A percentile compares a stretch with the other conserved stretches of the same genome.
Evolutionary conservation across 2,329 filamentous ascomycete species (phyloP).

Genomic region (Ophiostoma novo-ulmi): DNA sequence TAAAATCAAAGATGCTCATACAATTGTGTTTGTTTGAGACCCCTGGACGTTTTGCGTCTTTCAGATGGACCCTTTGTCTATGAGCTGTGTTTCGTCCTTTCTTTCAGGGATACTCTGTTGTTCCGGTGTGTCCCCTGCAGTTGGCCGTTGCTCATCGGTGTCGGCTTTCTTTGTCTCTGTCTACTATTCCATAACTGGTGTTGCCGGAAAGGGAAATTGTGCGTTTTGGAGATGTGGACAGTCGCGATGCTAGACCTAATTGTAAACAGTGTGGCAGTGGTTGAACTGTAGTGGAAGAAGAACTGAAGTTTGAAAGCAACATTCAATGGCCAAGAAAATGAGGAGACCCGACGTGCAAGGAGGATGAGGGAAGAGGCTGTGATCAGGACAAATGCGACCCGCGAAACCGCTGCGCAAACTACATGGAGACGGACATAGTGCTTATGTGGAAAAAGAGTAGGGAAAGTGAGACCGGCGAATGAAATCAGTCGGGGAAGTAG

Average conservation of each 20-base stretch:
- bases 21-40: neutral
- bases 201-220: conserved; percentile 5
- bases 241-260: neutral
- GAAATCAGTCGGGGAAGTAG: neutral
- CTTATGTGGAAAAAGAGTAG: neutral
- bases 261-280: neutral
- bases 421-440: neutral
- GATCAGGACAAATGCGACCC: neutral
- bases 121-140: neutral
- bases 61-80: conserved; percentile 1
- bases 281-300: neutral
- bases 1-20: neutral
- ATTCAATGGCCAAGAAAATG: neutral
- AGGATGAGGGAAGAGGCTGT: conserved; percentile 1
- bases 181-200: neutral
- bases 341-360: neutral
- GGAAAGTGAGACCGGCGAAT: neutral
- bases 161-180: conserved; percentile 1
- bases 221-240: neutral
- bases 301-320: neutral
- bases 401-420: neutral
- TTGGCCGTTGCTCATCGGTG: neutral
- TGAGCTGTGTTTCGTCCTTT: neutral
- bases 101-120: neutral
- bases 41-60: conserved; percentile 9